Percentiles rank a stretch among this genome's conserved stretches.
phyloP scores from a whole-genome alignment of 257 asterid genomes.

The Nicotiana sylvestris region DNA sequence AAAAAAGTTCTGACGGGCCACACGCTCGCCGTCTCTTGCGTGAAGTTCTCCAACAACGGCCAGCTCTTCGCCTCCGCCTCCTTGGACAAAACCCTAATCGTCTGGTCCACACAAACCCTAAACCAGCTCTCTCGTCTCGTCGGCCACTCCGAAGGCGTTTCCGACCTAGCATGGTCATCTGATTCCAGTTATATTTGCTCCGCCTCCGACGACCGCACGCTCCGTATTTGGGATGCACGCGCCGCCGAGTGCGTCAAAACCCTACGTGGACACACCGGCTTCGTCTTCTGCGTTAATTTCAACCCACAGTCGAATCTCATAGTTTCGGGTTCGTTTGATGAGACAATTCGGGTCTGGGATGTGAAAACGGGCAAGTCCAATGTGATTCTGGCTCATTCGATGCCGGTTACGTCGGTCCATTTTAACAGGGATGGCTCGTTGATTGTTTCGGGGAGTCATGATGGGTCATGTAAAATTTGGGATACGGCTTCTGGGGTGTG shows the following conservation, averaged over 20 bases:
- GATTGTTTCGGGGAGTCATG: conserved; percentile 84
- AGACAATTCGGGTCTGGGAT: conserved; percentile 86
- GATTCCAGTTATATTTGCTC: conserved; percentile 89
- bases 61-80: conserved; percentile 78
- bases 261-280: conserved; percentile 64
- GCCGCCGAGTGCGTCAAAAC: conserved; percentile 72
- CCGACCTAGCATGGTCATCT: conserved; percentile 86
- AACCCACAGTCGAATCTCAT: conserved; percentile 67
- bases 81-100: conserved; percentile 74
- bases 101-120: conserved; percentile 73
- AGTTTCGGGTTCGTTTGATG: conserved; percentile 83
- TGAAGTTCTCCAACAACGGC: conserved; percentile 78
- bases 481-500: conserved; percentile 54
- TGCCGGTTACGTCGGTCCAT: conserved; percentile 83
- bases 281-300: conserved; percentile 78
- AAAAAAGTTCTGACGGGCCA: conserved; percentile 49
- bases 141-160: conserved; percentile 83
- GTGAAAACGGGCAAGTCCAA: conserved; percentile 63
- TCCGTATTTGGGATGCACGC: conserved; percentile 89
- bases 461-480: conserved; percentile 94
- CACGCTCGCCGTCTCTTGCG: conserved; percentile 65
- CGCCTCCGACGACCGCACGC: conserved; percentile 94
- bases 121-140: conserved; percentile 43
- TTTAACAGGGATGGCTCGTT: conserved; percentile 74
- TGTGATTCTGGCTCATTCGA: conserved; percentile 60